phyloP scores from a whole-genome alignment of 345 rosid species.

The Pistacia atlantica region DNA sequence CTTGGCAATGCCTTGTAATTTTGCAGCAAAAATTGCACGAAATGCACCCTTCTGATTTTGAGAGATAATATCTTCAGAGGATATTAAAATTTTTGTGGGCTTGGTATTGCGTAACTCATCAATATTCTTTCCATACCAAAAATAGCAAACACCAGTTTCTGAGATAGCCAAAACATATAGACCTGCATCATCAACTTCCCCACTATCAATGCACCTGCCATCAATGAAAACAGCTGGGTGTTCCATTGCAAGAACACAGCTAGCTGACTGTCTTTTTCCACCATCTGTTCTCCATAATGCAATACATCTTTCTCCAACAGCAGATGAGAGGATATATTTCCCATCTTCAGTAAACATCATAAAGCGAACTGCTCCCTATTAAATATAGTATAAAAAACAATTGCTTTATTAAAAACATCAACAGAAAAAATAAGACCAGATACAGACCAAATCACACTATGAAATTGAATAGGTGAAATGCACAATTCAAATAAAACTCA shows the following conservation, averaged over 20 bases:
- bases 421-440: background rate
- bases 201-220: slow-evolving; percentile 47
- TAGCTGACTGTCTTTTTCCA: slow-evolving; percentile 75
- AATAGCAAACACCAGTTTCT: slow-evolving; percentile 82
- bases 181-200: slow-evolving; percentile 43
- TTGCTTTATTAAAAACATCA: slow-evolving; percentile 9
- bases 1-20: slow-evolving; percentile 65
- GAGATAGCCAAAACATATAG: slow-evolving; percentile 76
- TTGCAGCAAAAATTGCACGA: slow-evolving; percentile 74
- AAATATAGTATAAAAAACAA: slow-evolving; percentile 14
- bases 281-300: slow-evolving; percentile 80
- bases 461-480: background rate
- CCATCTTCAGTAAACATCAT: slow-evolving; percentile 83
- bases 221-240: slow-evolving; percentile 89
- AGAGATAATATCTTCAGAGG: slow-evolving; percentile 45
- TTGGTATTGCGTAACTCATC: slow-evolving; percentile 60
- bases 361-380: slow-evolving; percentile 77
- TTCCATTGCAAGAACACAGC: slow-evolving; percentile 93
- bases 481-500: slow-evolving; percentile 40
- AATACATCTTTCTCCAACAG: slow-evolving; percentile 76
- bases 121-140: slow-evolving; percentile 72
- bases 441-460: slow-evolving; percentile 10
- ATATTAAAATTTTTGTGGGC: slow-evolving; percentile 68
- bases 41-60: slow-evolving; percentile 50
- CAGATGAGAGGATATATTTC: slow-evolving; percentile 75